These are phyloP conservation scores for Castanopsis chinensis DNA, from an alignment of 306 rosid species.

Conservation along the genomic window DNA sequence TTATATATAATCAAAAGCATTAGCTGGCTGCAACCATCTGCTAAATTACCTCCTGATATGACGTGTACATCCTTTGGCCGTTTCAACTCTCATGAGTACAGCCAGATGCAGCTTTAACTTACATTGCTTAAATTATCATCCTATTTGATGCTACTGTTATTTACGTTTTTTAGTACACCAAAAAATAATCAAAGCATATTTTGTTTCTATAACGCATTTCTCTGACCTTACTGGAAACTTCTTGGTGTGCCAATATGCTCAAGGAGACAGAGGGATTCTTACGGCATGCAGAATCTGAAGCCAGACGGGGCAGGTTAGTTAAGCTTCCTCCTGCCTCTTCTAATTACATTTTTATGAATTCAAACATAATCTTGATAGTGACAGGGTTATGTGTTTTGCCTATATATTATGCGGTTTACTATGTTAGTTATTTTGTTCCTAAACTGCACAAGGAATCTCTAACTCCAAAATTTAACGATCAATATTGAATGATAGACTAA, in stretches of 20 bases:
- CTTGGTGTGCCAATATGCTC: slow-evolving; percentile 47
- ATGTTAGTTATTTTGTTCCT: no score
- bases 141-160: neutral
- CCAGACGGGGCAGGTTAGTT: slow-evolving; percentile 64
- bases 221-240: slow-evolving; percentile 1
- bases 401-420: no score
- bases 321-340: slow-evolving; percentile 8
- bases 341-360: neutral
- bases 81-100: neutral
- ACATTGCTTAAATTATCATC: neutral
- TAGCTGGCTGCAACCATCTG: neutral
- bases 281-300: slow-evolving; percentile 75
- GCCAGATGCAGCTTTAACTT: neutral
- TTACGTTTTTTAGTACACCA: neutral
- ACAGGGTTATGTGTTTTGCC: no score
- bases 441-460: no score
- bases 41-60: neutral
- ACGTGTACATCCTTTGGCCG: neutral
- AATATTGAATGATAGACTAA: no score
- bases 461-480: no score
- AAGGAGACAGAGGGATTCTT: slow-evolving; percentile 76
- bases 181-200: neutral
- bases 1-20: neutral
- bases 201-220: neutral
- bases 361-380: no score